Evolutionary conservation across 2,329 filamentous ascomycete species (phyloP), one percentile per base, ranked within the genome.

Genomic region (Ophiostoma ips): DNA sequence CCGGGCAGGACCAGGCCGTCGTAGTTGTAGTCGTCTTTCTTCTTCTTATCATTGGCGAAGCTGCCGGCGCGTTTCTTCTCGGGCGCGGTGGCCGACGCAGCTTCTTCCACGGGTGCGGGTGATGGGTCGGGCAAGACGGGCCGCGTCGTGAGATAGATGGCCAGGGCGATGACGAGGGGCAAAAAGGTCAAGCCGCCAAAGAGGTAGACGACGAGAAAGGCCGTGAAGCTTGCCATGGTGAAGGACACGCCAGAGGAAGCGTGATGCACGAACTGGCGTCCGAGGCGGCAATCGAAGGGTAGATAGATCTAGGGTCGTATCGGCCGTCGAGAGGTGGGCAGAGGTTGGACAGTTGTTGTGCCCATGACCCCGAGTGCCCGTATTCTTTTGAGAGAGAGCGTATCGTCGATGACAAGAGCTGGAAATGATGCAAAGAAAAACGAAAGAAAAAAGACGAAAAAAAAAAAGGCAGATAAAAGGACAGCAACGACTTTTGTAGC

Each of bases 131-230:
- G 87, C 73, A 12, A 79, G 79, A 52, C 83, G 68, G 68, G 88
- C 81, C 56, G 78, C 78, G 63, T 88, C 78, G 33, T 79, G 62
- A 49, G 89, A 61, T 50, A 86, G 33, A 57, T 41, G 6, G 31
- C 59, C 45, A 75, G 65, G 43, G 68, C 62, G 48, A 89, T 55
- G 53, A 88, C 59, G 3, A 94, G 70, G 30, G 89, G 89, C 52
- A 95, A 63, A 63, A 95, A 90, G 52, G 89, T 95, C 61, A 95
- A 64, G 60, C 89, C 90, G 66, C 89, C 89, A 52, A 94, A 68
- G 57, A 94, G 63, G 71, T 95, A 95, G 63, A 84, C 75, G 61
- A 84, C 65, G 56, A 94, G 70, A 61, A 90, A 80, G 58, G 63
- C 63, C 31, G 68, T 68, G 68, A 72, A 76, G 59, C 65, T 62